A percentile compares a stretch with the other conserved stretches of the same genome.
phyloP scores from a whole-genome alignment of 371 early-diverging fungal species.

The Dinochytrium kinnereticum region DNA sequence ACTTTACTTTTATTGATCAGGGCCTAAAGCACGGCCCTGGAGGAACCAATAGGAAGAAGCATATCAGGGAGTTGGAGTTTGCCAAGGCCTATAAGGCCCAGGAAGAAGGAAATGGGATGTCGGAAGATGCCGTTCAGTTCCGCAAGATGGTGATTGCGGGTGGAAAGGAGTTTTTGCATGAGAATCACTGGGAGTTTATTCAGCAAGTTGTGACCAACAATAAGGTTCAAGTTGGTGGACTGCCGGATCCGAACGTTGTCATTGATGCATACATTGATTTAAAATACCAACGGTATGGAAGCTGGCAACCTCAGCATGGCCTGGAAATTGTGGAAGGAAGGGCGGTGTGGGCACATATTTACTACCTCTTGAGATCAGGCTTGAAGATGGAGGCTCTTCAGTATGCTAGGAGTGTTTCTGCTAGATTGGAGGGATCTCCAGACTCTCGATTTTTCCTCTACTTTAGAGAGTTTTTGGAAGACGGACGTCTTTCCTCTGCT shows the following conservation, averaged over 20 bases:
- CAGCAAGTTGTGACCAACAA: slow-evolving; percentile 62
- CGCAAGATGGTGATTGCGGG: slow-evolving; percentile 50
- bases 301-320: slow-evolving; percentile 52
- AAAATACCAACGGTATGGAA: slow-evolving; percentile 58
- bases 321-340: slow-evolving; percentile 58
- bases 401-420: slow-evolving; percentile 43
- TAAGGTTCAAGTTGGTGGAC: slow-evolving; percentile 45
- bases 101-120: slow-evolving; percentile 18
- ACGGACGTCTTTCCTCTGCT: slow-evolving; percentile 35
- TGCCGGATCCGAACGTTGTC: slow-evolving; percentile 58
- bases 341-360: slow-evolving; percentile 87
- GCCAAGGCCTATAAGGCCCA: slow-evolving; percentile 41
- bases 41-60: slow-evolving; percentile 20
- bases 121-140: slow-evolving; percentile 37
- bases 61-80: slow-evolving; percentile 51
- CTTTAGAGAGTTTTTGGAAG: slow-evolving; percentile 49
- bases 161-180: slow-evolving; percentile 38
- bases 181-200: slow-evolving; percentile 54
- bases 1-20: slow-evolving; percentile 30
- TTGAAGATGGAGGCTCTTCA: slow-evolving; percentile 65
- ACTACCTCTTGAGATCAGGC: slow-evolving; percentile 77
- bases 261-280: slow-evolving; percentile 72
- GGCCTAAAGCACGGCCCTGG: not conserved
- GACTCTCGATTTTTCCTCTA: slow-evolving; percentile 25
- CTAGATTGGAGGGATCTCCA: not conserved